Conservation (phyloP, 345 rosid species). For the Mangifera indica region DNA sequence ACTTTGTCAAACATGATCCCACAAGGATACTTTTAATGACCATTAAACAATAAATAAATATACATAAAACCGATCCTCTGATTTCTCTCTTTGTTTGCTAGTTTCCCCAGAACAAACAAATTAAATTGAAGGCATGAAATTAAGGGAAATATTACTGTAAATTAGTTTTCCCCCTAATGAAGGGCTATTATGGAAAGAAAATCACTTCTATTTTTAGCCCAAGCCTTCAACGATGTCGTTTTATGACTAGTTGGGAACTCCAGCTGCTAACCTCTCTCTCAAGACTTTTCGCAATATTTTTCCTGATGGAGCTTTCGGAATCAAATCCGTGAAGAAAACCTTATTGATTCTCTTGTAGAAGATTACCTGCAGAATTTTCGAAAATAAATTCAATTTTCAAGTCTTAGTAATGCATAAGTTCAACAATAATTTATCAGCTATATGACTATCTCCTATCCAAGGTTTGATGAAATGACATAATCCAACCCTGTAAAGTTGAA, state of each 20-base stretch:
- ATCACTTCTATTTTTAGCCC: not conserved
- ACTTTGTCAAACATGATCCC: constrained; percentile 1
- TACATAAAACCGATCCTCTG: not conserved
- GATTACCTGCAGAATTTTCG: constrained; percentile 50
- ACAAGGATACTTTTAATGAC: not conserved
- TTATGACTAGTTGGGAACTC: constrained; percentile 16
- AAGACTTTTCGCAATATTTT: constrained; percentile 82
- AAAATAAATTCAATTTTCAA: no score
- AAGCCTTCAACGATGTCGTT: not conserved
- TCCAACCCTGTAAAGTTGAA: no score
- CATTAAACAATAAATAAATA: constrained; percentile 13
- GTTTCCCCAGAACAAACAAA: not conserved
- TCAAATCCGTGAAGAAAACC: constrained; percentile 63
- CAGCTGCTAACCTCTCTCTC: constrained; percentile 51
- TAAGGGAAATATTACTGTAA: not conserved
- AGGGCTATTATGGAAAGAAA: not conserved
- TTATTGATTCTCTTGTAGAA: constrained; percentile 71
- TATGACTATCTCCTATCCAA: no score
- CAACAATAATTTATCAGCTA: no score
- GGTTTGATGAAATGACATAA: no score
- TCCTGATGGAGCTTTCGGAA: constrained; percentile 86
- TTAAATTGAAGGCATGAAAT: not conserved
- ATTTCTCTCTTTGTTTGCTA: not conserved
- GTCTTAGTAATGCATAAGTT: not conserved
- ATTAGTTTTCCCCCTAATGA: not conserved